These are phyloP conservation scores for Leucaena leucocephala DNA, from an alignment of 306 rosid genomes.

Conservation along the genomic window DNA sequence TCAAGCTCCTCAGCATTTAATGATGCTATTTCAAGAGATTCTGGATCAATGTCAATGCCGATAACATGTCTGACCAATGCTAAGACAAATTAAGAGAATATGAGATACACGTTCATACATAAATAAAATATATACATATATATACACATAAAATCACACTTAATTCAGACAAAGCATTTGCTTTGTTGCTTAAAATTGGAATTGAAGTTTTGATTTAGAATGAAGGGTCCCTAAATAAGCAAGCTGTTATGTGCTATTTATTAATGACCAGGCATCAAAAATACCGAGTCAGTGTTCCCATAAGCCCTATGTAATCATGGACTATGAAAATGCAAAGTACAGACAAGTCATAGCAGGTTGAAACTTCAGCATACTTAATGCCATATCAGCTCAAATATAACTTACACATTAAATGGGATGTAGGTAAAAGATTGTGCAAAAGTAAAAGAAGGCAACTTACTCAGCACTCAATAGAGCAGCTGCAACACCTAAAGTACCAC, in stretches of 20 bases:
- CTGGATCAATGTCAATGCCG: constrained; percentile 89
- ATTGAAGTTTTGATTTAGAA: constrained; percentile 22
- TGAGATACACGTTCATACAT: constrained; percentile 2
- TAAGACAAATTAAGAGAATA: constrained; percentile 45
- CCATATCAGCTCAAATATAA: background rate
- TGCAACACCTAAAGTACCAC: constrained; percentile 87
- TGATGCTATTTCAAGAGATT: constrained; percentile 82
- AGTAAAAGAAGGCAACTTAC: constrained; percentile 53
- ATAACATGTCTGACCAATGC: constrained; percentile 76
- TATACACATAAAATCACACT: background rate
- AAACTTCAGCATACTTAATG: constrained; percentile 3
- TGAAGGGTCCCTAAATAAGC: constrained; percentile 1
- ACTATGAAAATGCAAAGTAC: background rate
- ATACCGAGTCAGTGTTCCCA: constrained; percentile 8
- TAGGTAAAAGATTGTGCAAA: background rate
- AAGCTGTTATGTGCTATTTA: background rate
- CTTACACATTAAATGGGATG: background rate
- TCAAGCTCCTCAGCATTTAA: constrained; percentile 84
- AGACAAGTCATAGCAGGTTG: constrained; percentile 16
- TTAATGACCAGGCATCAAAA: constrained; percentile 3
- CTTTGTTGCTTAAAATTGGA: background rate
- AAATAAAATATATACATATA: background rate
- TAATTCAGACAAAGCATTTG: background rate
- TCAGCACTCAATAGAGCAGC: constrained; percentile 87
- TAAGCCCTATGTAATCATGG: background rate